A percentile compares a stretch with the other conserved stretches of the same genome.
phyloP scores from a whole-genome alignment of 768 basidiomycete species.

The Leccinum uliginosum region DNA sequence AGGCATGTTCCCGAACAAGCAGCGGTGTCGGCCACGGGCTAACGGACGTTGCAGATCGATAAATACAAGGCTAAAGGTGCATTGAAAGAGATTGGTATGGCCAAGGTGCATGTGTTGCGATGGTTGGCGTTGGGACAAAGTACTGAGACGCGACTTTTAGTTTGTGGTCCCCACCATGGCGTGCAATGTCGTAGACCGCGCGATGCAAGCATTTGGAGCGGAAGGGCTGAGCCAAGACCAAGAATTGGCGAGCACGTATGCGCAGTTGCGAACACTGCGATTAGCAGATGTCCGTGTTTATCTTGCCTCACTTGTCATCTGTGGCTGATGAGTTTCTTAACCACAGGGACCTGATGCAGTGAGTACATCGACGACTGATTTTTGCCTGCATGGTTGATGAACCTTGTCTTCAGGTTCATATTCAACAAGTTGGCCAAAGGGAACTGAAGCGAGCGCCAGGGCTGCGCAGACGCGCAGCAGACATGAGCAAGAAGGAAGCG shows the following conservation, averaged over 20 bases:
- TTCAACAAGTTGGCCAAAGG: conserved; percentile 89
- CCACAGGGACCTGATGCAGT: conserved; percentile 78
- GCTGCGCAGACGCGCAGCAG: conserved; percentile 51
- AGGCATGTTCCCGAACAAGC: conserved; percentile 39
- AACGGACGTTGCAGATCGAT: conserved; percentile 63
- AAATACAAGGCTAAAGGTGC: conserved; percentile 89
- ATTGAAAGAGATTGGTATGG: conserved; percentile 94
- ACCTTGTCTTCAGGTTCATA: conserved; percentile 64
- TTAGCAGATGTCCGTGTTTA: conserved; percentile 68
- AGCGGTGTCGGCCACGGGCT: not conserved
- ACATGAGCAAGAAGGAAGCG: conserved; percentile 58
- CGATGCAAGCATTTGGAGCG: conserved; percentile 95
- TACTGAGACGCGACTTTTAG: conserved; percentile 35
- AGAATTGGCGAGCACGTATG: conserved; percentile 72
- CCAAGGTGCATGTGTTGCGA: conserved; percentile 59
- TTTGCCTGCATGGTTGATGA: not conserved
- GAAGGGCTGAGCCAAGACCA: conserved; percentile 93
- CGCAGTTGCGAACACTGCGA: conserved; percentile 80
- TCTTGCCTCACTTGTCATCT: not conserved
- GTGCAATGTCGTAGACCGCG: conserved; percentile 82
- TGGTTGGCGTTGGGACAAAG: not conserved
- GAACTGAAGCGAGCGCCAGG: conserved; percentile 77
- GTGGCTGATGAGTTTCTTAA: conserved; percentile 6
- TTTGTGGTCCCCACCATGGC: conserved; percentile 95
- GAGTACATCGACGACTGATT: conserved; percentile 20